Conservation (phyloP, 1,139 yeast species). For the Suhomyces bribrorum region DNA sequence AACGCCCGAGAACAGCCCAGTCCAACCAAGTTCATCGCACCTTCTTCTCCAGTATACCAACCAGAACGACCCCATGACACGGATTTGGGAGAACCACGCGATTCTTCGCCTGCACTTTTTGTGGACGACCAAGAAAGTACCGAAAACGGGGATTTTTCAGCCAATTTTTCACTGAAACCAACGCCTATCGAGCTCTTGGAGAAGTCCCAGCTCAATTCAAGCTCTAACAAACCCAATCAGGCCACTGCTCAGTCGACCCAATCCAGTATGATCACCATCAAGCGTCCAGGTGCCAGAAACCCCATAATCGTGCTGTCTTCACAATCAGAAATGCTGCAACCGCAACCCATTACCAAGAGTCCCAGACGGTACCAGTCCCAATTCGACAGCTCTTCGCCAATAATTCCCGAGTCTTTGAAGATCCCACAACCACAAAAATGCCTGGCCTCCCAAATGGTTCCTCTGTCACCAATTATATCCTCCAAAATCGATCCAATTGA, state of each 20-base stretch:
- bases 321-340: not conserved
- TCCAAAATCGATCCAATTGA: constrained; percentile 14
- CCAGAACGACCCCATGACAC: not conserved
- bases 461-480: constrained; percentile 10
- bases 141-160: not conserved
- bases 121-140: not conserved
- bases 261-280: not conserved
- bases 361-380: constrained; percentile 2
- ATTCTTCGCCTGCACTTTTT: too few species aligned
- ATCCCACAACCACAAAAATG: constrained; percentile 3
- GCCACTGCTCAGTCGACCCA: too few species aligned
- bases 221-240: too few species aligned
- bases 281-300: not conserved
- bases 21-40: not conserved
- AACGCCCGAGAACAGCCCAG: not conserved
- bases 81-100: too few species aligned
- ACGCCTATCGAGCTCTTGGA: too few species aligned
- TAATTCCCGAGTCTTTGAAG: constrained; percentile 2
- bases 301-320: not conserved
- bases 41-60: not conserved
- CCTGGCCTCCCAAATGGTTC: constrained; percentile 10
- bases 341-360: not conserved
- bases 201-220: too few species aligned
- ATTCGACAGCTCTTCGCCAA: constrained; percentile 8
- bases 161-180: too few species aligned